These are phyloP conservation scores for Alternaria atra DNA, from an alignment of 2,329 filamentous ascomycete species.

Conservation along the genomic window DNA sequence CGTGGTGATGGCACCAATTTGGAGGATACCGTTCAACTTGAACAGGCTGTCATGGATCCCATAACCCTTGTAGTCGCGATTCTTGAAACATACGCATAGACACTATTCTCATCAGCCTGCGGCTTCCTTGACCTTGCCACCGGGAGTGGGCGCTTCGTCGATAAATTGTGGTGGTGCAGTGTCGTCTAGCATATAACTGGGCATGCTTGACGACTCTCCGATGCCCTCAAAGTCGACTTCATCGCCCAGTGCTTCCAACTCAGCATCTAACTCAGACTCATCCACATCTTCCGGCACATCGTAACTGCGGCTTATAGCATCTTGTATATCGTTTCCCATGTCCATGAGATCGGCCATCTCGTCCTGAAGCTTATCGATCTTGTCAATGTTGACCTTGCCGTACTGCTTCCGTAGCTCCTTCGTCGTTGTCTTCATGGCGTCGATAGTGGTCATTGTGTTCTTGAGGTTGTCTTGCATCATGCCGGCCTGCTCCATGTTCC, in stretches of 20 bases:
- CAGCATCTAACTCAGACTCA: conserved; percentile 94
- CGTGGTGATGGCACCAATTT: too few relatives aligned
- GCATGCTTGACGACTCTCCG: conserved; percentile 68
- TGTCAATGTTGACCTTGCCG: conserved; percentile 95
- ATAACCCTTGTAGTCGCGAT: neutral
- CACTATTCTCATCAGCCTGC: conserved; percentile 59
- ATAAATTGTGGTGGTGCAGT: conserved; percentile 84
- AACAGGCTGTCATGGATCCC: neutral
- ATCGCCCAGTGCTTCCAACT: conserved; percentile 91
- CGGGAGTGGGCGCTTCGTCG: conserved; percentile 79
- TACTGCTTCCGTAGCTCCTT: conserved; percentile 94
- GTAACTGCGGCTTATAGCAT: conserved; percentile 88
- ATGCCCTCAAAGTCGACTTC: conserved; percentile 88
- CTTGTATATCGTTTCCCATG: conserved; percentile 97
- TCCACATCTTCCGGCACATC: conserved; percentile 97
- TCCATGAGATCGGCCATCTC: conserved; percentile 99
- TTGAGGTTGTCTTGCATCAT: conserved; percentile 99
- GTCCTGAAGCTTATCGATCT: conserved; percentile 97
- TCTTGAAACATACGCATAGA: neutral
- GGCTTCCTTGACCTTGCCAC: conserved; percentile 81
- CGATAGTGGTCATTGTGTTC: conserved; percentile 98
- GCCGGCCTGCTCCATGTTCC: conserved; percentile 99
- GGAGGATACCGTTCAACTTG: neutral
- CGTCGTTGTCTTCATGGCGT: conserved; percentile 96
- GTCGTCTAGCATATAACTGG: conserved; percentile 90